Evolutionary conservation across 306 rosid genomes (phyloP).

Genomic region (Ormosia emarginata): DNA sequence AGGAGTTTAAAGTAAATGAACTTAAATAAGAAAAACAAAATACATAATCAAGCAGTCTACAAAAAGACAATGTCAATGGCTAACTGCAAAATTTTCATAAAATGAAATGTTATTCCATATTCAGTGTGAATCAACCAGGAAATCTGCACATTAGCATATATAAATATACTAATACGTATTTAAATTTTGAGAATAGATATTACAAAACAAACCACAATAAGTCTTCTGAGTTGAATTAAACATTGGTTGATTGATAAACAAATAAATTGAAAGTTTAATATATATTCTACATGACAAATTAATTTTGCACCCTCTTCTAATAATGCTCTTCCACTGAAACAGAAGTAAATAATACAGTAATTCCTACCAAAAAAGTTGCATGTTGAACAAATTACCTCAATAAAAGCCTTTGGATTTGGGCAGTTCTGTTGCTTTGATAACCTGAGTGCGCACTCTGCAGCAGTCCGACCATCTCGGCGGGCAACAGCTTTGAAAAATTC

Average conservation of each 20-base stretch:
- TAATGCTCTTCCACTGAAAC: not conserved
- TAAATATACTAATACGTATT: not conserved
- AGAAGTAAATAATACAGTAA: not conserved
- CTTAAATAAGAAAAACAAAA: not conserved
- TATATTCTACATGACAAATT: not conserved
- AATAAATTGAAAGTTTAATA: not conserved
- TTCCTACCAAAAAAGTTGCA: not conserved
- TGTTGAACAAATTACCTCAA: slow-evolving; percentile 49
- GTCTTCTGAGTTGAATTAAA: not conserved
- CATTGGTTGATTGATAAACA: not conserved
- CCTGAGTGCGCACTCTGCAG: slow-evolving; percentile 73
- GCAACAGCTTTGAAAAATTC: slow-evolving; percentile 89
- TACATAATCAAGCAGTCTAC: not conserved
- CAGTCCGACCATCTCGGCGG: slow-evolving; percentile 78
- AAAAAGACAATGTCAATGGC: not conserved
- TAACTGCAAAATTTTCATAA: not conserved
- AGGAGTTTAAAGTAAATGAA: not conserved
- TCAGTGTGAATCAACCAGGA: not conserved
- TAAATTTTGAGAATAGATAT: not conserved
- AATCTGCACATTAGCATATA: not conserved
- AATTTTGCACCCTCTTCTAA: not conserved
- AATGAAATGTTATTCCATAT: not conserved
- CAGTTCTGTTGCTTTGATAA: slow-evolving; percentile 82
- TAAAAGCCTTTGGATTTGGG: slow-evolving; percentile 76
- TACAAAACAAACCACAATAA: not conserved